A percentile compares a stretch with the other conserved stretches of the same genome.
phyloP scores from a whole-genome alignment of 2,329 filamentous ascomycete species.

The Alternaria burnsii region DNA sequence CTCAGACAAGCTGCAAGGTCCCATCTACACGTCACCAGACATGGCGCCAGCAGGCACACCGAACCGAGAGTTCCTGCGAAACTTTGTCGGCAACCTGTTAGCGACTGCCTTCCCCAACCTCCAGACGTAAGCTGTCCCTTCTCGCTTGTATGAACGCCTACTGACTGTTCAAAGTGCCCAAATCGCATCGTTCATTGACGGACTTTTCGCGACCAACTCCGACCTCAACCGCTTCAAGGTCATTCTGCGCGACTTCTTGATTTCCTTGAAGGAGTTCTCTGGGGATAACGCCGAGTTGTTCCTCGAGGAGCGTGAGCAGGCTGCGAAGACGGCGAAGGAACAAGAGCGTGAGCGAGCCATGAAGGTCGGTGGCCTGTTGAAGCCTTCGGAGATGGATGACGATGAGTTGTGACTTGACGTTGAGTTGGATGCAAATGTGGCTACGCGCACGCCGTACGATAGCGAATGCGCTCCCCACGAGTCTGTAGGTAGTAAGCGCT shows the following conservation, averaged over 20 bases:
- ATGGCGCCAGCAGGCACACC: slow-evolving; percentile 83
- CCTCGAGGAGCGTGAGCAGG: slow-evolving; percentile 92
- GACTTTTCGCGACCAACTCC: slow-evolving; percentile 85
- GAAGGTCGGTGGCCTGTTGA: slow-evolving; percentile 94
- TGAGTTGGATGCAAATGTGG: slow-evolving; percentile 49
- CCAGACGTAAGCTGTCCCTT: slow-evolving; percentile 71
- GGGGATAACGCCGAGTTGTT: slow-evolving; percentile 95
- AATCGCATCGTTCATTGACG: slow-evolving; percentile 89
- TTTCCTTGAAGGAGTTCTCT: slow-evolving; percentile 95
- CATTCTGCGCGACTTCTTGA: slow-evolving; percentile 94
- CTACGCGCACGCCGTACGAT: slow-evolving; percentile 51
- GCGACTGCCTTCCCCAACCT: slow-evolving; percentile 94
- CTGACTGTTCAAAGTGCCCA: slow-evolving; percentile 69
- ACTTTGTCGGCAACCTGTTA: slow-evolving; percentile 85
- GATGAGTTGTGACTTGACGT: slow-evolving; percentile 79
- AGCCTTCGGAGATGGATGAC: slow-evolving; percentile 93
- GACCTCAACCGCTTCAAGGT: slow-evolving; percentile 95
- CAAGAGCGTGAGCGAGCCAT: slow-evolving; percentile 90
- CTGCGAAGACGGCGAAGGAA: slow-evolving; percentile 82
- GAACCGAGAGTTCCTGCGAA: slow-evolving; percentile 89
- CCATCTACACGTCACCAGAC: slow-evolving; percentile 80
- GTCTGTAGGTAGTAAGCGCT: slow-evolving; percentile 20
- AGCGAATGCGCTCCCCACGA: slow-evolving; percentile 18
- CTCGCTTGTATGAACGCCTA: not conserved
- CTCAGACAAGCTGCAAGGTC: slow-evolving; percentile 87